phyloP scores from a whole-genome alignment of 2,329 filamentous ascomycete species.

The Calonectria naviculata region DNA sequence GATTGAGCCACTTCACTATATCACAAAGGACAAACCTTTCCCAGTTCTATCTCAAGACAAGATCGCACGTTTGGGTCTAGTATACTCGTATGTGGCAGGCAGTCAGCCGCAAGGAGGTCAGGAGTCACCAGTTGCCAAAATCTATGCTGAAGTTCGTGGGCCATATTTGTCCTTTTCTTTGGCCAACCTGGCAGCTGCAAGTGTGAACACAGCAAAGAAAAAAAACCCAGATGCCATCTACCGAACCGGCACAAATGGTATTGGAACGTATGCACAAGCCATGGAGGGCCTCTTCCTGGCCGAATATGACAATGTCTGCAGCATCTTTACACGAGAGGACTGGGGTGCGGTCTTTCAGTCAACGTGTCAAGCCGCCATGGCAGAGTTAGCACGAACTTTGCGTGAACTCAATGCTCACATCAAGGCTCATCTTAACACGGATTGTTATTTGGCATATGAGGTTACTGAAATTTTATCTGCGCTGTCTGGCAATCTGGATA shows the following conservation, averaged over 20 bases:
- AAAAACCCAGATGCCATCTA: slow-evolving; percentile 87
- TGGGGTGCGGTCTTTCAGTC: slow-evolving; percentile 83
- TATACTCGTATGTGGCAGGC: slow-evolving; percentile 81
- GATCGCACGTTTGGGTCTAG: slow-evolving; percentile 78
- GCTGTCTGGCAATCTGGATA: slow-evolving; percentile 82
- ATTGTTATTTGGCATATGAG: slow-evolving; percentile 96
- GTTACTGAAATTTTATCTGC: slow-evolving; percentile 90
- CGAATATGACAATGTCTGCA: slow-evolving; percentile 91
- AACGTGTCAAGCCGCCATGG: slow-evolving; percentile 81
- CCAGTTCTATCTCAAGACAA: slow-evolving; percentile 83
- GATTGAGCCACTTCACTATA: slow-evolving; percentile 90
- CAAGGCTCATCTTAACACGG: slow-evolving; percentile 84
- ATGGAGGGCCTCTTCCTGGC: slow-evolving; percentile 89
- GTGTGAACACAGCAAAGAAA: slow-evolving; percentile 84
- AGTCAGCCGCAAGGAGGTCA: slow-evolving; percentile 63
- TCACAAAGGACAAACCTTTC: slow-evolving; percentile 90
- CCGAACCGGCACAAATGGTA: slow-evolving; percentile 88
- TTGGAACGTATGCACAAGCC: slow-evolving; percentile 87
- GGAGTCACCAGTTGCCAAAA: slow-evolving; percentile 79
- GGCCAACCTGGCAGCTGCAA: slow-evolving; percentile 88
- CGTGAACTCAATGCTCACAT: slow-evolving; percentile 92
- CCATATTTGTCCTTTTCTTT: slow-evolving; percentile 87
- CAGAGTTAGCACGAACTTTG: slow-evolving; percentile 86
- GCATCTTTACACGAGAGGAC: slow-evolving; percentile 86
- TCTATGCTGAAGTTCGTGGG: slow-evolving; percentile 88